A percentile compares a stretch with the other conserved stretches of the same genome.
These are phyloP conservation scores for Dioszegia aurantiaca DNA, from an alignment of 768 basidiomycete species.

Conservation along the genomic window DNA sequence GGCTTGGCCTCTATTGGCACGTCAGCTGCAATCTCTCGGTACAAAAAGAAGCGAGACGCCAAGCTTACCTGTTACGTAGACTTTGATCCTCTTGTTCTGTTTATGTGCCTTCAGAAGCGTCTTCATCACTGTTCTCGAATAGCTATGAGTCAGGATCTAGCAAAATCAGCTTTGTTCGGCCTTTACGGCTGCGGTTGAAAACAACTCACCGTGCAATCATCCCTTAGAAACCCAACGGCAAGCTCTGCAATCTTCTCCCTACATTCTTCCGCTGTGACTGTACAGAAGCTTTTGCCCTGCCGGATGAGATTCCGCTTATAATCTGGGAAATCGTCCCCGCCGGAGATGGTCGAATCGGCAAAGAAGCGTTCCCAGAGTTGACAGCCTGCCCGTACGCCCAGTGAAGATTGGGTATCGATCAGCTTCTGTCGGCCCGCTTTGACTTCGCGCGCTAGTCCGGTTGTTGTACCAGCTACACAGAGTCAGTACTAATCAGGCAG, in stretches of 20 bases:
- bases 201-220: constrained; percentile 65
- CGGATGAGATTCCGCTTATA: constrained; percentile 77
- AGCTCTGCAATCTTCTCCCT: constrained; percentile 83
- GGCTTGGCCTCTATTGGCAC: constrained; percentile 65
- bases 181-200: too few relatives aligned
- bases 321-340: constrained; percentile 59
- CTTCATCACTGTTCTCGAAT: constrained; percentile 92
- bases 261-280: constrained; percentile 72
- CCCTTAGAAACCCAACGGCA: constrained; percentile 87
- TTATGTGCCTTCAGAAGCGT: constrained; percentile 84
- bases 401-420: constrained; percentile 44
- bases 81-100: constrained; percentile 82
- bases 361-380: constrained; percentile 53
- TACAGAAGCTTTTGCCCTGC: constrained; percentile 74
- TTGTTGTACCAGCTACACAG: constrained; percentile 44
- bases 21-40: not conserved
- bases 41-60: not conserved
- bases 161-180: constrained; percentile 1
- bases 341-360: constrained; percentile 30
- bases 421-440: constrained; percentile 72
- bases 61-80: constrained; percentile 68
- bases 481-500: not conserved
- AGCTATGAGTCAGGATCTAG: constrained; percentile 93
- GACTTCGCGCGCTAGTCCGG: constrained; percentile 63
- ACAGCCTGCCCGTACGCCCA: constrained; percentile 53